A percentile compares a stretch with the other conserved stretches of the same genome.
phyloP scores from a whole-genome alignment of 345 rosid species.

The Lumnitzera racemosa region DNA sequence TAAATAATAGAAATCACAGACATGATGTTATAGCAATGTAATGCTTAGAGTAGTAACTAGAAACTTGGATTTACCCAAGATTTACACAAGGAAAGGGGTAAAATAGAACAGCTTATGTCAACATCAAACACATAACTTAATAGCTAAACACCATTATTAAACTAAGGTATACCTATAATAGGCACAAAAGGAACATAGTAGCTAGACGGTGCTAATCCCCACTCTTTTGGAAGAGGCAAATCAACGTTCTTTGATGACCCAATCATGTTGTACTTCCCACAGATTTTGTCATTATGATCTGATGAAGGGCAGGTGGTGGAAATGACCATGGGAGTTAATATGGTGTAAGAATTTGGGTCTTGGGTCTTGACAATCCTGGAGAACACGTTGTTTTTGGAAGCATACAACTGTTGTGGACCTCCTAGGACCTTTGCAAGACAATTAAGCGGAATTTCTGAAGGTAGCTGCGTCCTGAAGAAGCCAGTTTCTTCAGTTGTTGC shows the following conservation, averaged over 20 bases:
- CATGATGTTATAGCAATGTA: no score
- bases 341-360: constrained; percentile 28
- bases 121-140: no score
- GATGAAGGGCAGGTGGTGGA: constrained; percentile 38
- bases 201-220: constrained; percentile 94
- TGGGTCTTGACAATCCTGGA: constrained; percentile 37
- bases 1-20: no score
- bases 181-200: constrained; percentile 73
- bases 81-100: no score
- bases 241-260: constrained; percentile 65
- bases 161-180: constrained; percentile 76
- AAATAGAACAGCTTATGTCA: no score
- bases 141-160: no score
- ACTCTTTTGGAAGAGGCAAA: constrained; percentile 67
- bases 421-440: constrained; percentile 63
- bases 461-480: constrained; percentile 47
- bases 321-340: constrained; percentile 56
- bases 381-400: constrained; percentile 26
- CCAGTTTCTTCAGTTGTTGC: constrained; percentile 43
- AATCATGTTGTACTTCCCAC: constrained; percentile 8
- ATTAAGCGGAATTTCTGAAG: constrained; percentile 20
- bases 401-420: constrained; percentile 50
- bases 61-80: no score
- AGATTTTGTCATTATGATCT: constrained; percentile 12
- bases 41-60: no score